phyloP scores from a whole-genome alignment of 106 monocot genomes.

The Acorus calamus region DNA sequence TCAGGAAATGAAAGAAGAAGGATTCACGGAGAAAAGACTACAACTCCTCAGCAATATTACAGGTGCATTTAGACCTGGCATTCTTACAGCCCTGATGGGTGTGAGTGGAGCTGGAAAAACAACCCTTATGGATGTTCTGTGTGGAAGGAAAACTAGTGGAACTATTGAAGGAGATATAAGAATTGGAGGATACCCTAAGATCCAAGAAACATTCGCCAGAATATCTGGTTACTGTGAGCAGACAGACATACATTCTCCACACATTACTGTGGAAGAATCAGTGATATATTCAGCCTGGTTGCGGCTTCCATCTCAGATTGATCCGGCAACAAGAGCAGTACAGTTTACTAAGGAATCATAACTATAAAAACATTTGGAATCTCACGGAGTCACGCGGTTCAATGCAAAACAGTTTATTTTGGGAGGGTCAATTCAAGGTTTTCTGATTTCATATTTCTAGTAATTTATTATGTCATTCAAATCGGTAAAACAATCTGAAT shows the following conservation, averaged over 20 bases:
- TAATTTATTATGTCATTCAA: too few species aligned
- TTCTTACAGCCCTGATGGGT: constrained; percentile 19
- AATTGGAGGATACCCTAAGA: constrained; percentile 10
- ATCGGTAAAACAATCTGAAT: too few species aligned
- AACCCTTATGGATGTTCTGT: constrained; percentile 14
- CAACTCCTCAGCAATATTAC: constrained; percentile 14
- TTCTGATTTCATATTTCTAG: background rate
- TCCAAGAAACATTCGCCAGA: constrained; percentile 11
- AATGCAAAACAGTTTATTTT: too few species aligned
- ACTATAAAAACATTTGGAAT: too few species aligned
- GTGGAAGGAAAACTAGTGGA: constrained; percentile 16
- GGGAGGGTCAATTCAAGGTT: too few species aligned
- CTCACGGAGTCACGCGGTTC: too few species aligned
- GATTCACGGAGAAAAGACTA: constrained; percentile 4
- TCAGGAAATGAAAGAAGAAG: constrained; percentile 11
- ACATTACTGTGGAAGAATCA: constrained; percentile 10
- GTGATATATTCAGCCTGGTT: constrained; percentile 15
- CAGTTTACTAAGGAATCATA: background rate
- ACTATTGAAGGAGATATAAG: constrained; percentile 13
- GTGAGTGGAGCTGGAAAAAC: constrained; percentile 22
- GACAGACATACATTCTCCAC: constrained; percentile 11
- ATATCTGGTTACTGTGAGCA: constrained; percentile 18
- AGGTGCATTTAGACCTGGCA: constrained; percentile 14
- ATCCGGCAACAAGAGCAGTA: constrained; percentile 9
- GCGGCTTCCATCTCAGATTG: constrained; percentile 9